phyloP scores from a whole-genome alignment of 78 protist genomes.

The Pigoraptor vietnamica region DNA sequence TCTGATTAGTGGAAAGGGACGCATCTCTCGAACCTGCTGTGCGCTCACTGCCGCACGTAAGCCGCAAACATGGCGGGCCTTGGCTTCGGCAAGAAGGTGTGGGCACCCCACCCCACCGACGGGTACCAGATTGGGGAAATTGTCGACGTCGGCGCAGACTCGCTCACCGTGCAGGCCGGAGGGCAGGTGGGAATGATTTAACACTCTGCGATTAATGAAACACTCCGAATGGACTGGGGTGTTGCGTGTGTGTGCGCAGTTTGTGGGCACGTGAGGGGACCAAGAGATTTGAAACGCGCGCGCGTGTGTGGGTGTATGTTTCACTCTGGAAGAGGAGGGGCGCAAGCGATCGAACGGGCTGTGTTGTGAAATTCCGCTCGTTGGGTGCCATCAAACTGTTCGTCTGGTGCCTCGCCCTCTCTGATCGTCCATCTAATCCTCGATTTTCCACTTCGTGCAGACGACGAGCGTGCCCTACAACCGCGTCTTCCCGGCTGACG shows the following conservation, averaged over 20 bases:
- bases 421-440: neutral
- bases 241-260: neutral
- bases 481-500: constrained; percentile 4
- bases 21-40: too few relatives aligned
- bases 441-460: neutral
- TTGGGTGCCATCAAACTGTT: too few relatives aligned
- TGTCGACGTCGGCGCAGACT: neutral
- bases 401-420: neutral
- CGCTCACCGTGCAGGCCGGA: neutral
- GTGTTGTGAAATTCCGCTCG: too few relatives aligned
- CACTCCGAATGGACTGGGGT: neutral
- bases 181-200: neutral
- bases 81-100: neutral
- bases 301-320: too few relatives aligned
- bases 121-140: neutral
- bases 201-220: neutral
- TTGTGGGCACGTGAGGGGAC: too few relatives aligned
- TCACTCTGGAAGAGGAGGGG: too few relatives aligned
- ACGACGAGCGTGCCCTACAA: neutral
- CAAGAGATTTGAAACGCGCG: too few relatives aligned
- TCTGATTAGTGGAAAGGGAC: too few relatives aligned
- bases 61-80: too few relatives aligned
- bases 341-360: too few relatives aligned
- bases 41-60: too few relatives aligned
- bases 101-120: neutral